A percentile compares a stretch with the other conserved stretches of the same genome.
Conservation (phyloP, 768 basidiomycete genomes). For the Termitomyces sp. region DNA sequence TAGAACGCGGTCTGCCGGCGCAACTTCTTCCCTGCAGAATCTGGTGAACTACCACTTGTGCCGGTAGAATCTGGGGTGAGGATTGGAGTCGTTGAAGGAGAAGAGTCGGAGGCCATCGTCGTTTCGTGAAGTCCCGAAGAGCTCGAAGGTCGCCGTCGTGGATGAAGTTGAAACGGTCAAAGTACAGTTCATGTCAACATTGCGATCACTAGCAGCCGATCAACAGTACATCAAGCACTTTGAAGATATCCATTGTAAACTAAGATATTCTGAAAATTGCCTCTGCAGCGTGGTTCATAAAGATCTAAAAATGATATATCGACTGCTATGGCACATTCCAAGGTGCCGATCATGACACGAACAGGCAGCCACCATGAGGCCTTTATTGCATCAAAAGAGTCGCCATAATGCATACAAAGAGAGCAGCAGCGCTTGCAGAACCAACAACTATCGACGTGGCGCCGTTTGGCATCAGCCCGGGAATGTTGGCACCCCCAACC, state of each 20-base stretch:
- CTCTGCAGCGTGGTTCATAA: not conserved
- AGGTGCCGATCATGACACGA: not conserved
- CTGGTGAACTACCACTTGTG: conserved; percentile 24
- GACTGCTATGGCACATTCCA: not conserved
- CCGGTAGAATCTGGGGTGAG: conserved; percentile 66
- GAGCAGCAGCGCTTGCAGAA: not conserved
- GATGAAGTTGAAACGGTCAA: conserved; percentile 12
- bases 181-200: conserved; percentile 1
- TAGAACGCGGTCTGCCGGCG: conserved; percentile 78
- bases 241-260: not conserved
- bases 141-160: conserved; percentile 3
- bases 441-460: not conserved
- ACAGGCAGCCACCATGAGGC: not conserved
- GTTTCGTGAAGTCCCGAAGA: not conserved
- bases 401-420: not conserved
- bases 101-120: conserved; percentile 40
- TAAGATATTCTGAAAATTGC: not conserved
- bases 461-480: not conserved
- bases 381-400: not conserved
- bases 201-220: conserved; percentile 11
- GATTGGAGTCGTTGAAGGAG: conserved; percentile 49
- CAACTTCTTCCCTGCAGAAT: conserved; percentile 38
- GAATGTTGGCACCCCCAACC: not conserved
- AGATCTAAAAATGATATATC: not conserved
- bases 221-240: not conserved